Evolutionary conservation across 2,329 filamentous ascomycete species (phyloP), one percentile per base, ranked within the genome.

Genomic region (Pseudonectria buxi): DNA sequence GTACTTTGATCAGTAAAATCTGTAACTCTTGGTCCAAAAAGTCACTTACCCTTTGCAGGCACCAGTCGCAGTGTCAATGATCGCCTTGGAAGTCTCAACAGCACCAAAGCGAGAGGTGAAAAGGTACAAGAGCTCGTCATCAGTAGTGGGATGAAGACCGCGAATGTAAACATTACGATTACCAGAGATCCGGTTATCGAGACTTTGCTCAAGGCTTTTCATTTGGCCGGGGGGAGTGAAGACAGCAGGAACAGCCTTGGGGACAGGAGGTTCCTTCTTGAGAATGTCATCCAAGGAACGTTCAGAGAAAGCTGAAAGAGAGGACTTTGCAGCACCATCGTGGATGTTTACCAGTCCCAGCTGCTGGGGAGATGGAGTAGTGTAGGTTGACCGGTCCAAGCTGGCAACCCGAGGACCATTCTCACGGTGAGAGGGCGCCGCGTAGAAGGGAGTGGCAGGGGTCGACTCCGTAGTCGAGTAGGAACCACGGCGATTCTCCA

Each of bases 91-190:
- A 47, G 89, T 94, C 65, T 95, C 87, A 39, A 98, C 92, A 41
- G 83, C 81, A 28, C 92, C 94, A 56, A 96, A 98, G 33, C 90
- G 85, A 49, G 78, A 72, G 28, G 90, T 83, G 65, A 92, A 96
- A 28, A 73, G 72, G 51, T 84, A 76, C 13, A 98, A 70, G 57
- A 94, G 82, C 32, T 94, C 85, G 54, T 98, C 92, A 32, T 94
- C 92, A 1, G 90, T 98, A 51, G 94, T 90, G 0, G 92, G 90
- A 45, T 94, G 85, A 44, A 98, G 81, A 13, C 94, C 94, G 42
- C 92, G 86, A 46, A 98, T 95, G 69, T 98, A 98, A 46, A 98
- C 90, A 55, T 98, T 98, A 45, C 88, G 92, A 57, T 96, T 95
- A 29, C 89, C 89, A 31, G 85, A 68, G 39, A 81, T 92, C 40